Evolutionary conservation across 2,329 filamentous ascomycete species (phyloP).

Genomic region (Elsinoe australis): DNA sequence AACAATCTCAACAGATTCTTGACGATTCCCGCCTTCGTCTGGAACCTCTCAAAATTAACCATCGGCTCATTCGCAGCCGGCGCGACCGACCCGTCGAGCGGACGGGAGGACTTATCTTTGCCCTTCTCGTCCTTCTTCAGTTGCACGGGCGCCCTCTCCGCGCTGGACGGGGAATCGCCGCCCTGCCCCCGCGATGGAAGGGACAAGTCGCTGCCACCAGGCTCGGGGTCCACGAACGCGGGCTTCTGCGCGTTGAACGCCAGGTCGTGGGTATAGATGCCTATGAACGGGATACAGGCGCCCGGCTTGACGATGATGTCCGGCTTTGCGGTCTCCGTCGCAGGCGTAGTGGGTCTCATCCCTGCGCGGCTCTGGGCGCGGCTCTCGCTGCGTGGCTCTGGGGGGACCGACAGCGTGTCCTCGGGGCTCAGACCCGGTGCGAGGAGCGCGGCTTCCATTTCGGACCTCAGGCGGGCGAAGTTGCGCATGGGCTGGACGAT

Average conservation of each 20-base stretch:
- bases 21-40: constrained; percentile 65
- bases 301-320: constrained; percentile 43
- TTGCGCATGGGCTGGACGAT: constrained; percentile 71
- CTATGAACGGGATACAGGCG: constrained; percentile 67
- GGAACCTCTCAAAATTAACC: constrained; percentile 76
- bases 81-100: neutral
- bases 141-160: too few relatives aligned
- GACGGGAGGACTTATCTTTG: neutral
- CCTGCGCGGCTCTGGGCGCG: neutral
- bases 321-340: constrained; percentile 3
- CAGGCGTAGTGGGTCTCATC: neutral
- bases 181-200: neutral
- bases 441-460: constrained; percentile 62
- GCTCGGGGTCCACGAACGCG: constrained; percentile 55
- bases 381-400: constrained; percentile 16
- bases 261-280: constrained; percentile 72
- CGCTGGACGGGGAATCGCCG: too few relatives aligned
- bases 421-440: neutral
- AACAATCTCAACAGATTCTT: constrained; percentile 73
- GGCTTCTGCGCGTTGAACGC: constrained; percentile 75
- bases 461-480: constrained; percentile 65
- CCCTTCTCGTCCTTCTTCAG: too few relatives aligned
- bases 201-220: neutral
- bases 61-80: constrained; percentile 52
- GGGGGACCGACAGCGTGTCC: constrained; percentile 15